These are phyloP conservation scores for Aspergillus novoparasiticus DNA, from an alignment of 2,329 filamentous ascomycete species.

Conservation along the genomic window DNA sequence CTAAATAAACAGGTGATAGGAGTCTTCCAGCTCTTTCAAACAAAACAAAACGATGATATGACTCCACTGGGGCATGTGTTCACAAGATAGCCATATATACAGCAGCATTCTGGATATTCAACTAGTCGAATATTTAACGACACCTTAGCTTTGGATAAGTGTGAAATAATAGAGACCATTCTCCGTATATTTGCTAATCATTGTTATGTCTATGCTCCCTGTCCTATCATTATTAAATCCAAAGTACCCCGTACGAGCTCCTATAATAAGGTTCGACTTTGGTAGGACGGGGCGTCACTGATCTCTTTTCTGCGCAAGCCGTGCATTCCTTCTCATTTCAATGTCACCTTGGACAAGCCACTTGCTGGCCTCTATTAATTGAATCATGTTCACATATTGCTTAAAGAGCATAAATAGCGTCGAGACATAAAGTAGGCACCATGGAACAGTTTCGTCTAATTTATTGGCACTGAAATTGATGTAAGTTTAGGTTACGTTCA, in stretches of 20 bases:
- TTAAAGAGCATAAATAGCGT: slow-evolving; percentile 83
- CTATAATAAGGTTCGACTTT: neutral
- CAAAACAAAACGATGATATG: neutral
- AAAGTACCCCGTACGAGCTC: too few species aligned
- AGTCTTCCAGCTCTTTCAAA: neutral
- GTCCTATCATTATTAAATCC: neutral
- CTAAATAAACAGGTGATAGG: neutral
- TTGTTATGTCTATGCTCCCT: neutral
- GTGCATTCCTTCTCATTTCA: slow-evolving; percentile 6
- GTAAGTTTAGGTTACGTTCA: neutral
- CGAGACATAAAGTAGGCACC: slow-evolving; percentile 75
- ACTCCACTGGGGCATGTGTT: too few species aligned
- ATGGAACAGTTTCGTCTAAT: slow-evolving; percentile 70
- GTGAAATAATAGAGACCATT: too few species aligned
- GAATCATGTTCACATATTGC: slow-evolving; percentile 86
- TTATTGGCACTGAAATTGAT: slow-evolving; percentile 67
- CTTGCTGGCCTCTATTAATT: slow-evolving; percentile 85
- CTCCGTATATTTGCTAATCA: neutral
- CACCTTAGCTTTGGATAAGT: neutral
- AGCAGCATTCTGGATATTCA: too few species aligned
- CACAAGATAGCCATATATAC: too few species aligned
- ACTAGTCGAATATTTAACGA: neutral
- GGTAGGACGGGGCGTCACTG: neutral
- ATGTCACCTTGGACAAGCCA: slow-evolving; percentile 87
- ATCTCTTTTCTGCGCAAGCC: neutral